phyloP scores from a whole-genome alignment of 75 land plant species.

The Picea glauca region DNA sequence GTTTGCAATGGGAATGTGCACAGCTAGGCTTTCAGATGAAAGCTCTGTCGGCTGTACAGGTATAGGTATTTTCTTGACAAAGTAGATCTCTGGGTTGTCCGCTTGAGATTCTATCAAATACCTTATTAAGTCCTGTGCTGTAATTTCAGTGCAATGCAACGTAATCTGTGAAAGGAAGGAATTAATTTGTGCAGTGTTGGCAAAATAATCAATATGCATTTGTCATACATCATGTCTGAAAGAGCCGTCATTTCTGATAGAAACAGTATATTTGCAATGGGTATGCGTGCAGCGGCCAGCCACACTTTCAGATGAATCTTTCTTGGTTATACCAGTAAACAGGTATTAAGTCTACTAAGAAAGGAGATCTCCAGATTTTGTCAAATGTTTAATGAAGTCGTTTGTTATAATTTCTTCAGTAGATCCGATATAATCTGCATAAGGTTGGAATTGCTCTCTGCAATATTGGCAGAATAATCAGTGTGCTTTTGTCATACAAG shows the following conservation, averaged over 20 bases:
- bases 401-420: neutral
- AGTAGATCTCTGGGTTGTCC: neutral
- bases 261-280: neutral
- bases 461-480: neutral
- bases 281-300: neutral
- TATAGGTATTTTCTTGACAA: constrained; percentile 4
- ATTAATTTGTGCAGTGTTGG: neutral
- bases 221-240: neutral
- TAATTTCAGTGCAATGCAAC: constrained; percentile 6
- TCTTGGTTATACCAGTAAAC: neutral
- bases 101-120: constrained; percentile 3
- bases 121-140: constrained; percentile 6
- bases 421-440: neutral
- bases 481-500: neutral
- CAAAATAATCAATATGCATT: neutral
- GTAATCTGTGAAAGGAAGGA: neutral
- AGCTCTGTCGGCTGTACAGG: neutral
- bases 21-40: constrained; percentile 1
- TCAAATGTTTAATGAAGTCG: constrained; percentile 1
- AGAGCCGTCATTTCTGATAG: neutral
- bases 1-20: neutral
- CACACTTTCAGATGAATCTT: neutral
- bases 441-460: neutral
- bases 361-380: neutral
- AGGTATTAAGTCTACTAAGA: constrained; percentile 2